These are phyloP conservation scores for Eutrema yunnanense DNA, from an alignment of 345 rosid genomes.

Conservation along the genomic window DNA sequence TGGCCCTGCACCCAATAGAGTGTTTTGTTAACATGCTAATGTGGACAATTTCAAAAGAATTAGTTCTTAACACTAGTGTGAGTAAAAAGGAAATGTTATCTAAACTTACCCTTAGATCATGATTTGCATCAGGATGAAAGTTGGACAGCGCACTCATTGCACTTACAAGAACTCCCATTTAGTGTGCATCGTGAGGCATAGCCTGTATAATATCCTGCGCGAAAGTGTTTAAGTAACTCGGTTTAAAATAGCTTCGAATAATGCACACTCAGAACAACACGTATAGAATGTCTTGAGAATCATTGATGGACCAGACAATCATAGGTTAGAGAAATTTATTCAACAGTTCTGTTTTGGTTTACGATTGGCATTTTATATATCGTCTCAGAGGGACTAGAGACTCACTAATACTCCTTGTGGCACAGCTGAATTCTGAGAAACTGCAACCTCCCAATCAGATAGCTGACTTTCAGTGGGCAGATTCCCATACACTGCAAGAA, in stretches of 20 bases:
- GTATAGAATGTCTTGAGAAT: not conserved
- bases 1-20: conserved; percentile 29
- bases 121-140: conserved; percentile 98
- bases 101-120: conserved; percentile 81
- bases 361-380: not conserved
- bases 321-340: not conserved
- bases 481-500: conserved; percentile 74
- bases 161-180: conserved; percentile 96
- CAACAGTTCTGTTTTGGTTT: not conserved
- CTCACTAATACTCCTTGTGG: conserved; percentile 90
- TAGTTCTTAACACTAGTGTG: not conserved
- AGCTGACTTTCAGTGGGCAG: conserved; percentile 68
- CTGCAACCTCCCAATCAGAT: conserved; percentile 92
- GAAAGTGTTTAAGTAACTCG: not conserved
- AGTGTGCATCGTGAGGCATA: conserved; percentile 99
- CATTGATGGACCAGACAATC: not conserved
- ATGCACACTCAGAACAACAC: not conserved
- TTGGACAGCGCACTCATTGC: conserved; percentile 97
- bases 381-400: not conserved
- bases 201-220: too few species aligned
- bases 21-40: not conserved
- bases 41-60: not conserved
- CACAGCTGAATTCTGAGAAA: conserved; percentile 94
- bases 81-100: not conserved
- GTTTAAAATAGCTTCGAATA: not conserved